A percentile compares a stretch with the other conserved stretches of the same genome.
Conservation (phyloP, 1,284 basidiomycete genomes). For the Rhodotorula sp. region DNA sequence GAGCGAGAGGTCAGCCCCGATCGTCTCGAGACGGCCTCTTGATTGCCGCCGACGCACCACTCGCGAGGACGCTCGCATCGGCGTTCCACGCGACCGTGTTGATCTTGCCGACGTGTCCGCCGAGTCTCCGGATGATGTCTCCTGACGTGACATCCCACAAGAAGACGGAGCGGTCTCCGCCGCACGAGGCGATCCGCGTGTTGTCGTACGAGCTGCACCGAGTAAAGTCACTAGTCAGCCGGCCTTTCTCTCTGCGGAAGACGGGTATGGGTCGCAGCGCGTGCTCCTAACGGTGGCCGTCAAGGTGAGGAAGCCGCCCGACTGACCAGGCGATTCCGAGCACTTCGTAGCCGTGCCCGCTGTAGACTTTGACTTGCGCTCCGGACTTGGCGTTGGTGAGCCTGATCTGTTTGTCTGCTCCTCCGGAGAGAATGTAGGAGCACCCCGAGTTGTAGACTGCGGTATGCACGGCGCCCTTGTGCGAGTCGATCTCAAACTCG, state of each 20-base stretch:
- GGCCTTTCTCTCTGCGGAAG: too few species aligned
- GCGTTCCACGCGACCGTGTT: constrained; percentile 86
- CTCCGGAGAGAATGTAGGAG: constrained; percentile 86
- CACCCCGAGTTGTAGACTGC: constrained; percentile 55
- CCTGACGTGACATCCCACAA: constrained; percentile 94
- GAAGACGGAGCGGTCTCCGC: constrained; percentile 87
- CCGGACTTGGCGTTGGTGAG: constrained; percentile 87
- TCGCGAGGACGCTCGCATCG: constrained; percentile 79
- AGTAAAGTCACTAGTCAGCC: not conserved
- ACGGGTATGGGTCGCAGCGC: too few species aligned
- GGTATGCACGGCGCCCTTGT: constrained; percentile 49
- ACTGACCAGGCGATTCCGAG: constrained; percentile 81
- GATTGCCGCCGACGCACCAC: constrained; percentile 59
- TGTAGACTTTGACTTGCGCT: constrained; percentile 84
- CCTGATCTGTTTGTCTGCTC: constrained; percentile 81
- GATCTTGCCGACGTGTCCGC: constrained; percentile 86
- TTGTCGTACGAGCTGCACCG: constrained; percentile 78
- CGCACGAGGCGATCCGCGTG: constrained; percentile 86
- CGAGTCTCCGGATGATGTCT: constrained; percentile 71
- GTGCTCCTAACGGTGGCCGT: not conserved
- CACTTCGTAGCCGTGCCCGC: constrained; percentile 91
- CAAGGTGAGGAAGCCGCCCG: not conserved
- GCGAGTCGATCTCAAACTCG: constrained; percentile 13
- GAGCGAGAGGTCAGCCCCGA: not conserved
- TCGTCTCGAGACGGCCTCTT: not conserved